Evolutionary conservation across 202 grass and related monocot genomes (phyloP).

Genomic region (Schoenoplectus tabernaemontani): DNA sequence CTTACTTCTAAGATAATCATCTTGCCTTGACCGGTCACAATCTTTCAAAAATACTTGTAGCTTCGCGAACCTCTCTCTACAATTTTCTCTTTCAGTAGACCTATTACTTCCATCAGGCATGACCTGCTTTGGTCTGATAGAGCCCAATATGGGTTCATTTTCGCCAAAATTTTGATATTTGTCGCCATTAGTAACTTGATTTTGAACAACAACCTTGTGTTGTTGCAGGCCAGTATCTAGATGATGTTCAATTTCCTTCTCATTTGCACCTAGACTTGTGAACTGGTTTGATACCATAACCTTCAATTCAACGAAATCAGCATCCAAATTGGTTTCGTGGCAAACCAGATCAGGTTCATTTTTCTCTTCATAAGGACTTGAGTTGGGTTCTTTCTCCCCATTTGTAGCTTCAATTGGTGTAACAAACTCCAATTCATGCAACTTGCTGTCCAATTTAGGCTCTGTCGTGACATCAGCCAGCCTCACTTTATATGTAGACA

Average conservation of each 20-base stretch:
- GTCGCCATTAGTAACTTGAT: slow-evolving; percentile 14
- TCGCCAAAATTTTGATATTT: background rate
- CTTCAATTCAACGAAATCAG: slow-evolving; percentile 18
- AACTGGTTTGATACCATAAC: background rate
- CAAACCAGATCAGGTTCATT: slow-evolving; percentile 19
- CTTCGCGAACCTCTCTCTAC: slow-evolving; percentile 55
- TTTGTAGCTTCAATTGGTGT: background rate
- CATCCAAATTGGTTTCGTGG: slow-evolving; percentile 20
- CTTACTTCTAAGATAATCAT: slow-evolving; percentile 87
- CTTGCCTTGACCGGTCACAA: slow-evolving; percentile 66
- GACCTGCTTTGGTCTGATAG: background rate
- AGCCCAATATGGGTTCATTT: slow-evolving; percentile 10
- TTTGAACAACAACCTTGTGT: background rate
- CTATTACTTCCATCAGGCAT: background rate
- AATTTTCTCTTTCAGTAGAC: slow-evolving; percentile 39
- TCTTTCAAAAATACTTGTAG: slow-evolving; percentile 64
- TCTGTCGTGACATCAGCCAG: background rate
- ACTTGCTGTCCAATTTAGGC: background rate
- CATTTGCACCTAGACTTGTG: slow-evolving; percentile 2
- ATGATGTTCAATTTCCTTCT: slow-evolving; percentile 4
- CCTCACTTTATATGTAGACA: background rate
- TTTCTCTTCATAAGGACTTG: background rate
- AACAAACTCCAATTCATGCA: background rate
- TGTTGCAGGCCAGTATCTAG: background rate
- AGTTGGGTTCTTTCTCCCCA: background rate